Base-by-base conservation (phyloP, 1,284 basidiomycete genomes). In the Cerioporus squamosus region DNA sequence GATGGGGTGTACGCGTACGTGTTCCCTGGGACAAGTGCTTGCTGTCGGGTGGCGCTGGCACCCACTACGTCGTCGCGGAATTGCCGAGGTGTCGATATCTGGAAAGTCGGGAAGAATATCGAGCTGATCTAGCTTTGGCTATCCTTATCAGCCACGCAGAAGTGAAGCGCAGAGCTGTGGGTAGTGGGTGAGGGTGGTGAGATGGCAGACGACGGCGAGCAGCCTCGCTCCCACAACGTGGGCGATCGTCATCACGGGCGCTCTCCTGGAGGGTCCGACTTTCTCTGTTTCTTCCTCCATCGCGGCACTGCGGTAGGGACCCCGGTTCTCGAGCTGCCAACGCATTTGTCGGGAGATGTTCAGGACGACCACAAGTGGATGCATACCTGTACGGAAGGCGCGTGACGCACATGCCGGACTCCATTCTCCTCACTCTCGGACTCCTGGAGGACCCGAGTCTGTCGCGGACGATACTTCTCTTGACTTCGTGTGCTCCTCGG, bases 181-280 rank as follows among this genome's bases (percentile, higher is more conserved):
- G 26, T 29, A 6, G 26, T 51, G 36, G 53, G 54, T 43, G 52
- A 55, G 23, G 55, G 39, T 40, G 53, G 29, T 38, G 46, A 53
- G 54, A 44, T 53, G 54, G 50, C 42, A 44, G 54, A 53, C 57
- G 47, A 45, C 49, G 47, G 54, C 57, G 45, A 59, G 42, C 54
- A 39, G 42, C 56, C 61, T 52, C 50, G 46, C 54, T 20, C 40
- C 38, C 44, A 46, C 51, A 59, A 55, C 61, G 47, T 59, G 61
- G 38, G 9, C 20, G 17, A 18, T 42, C 29, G 29, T 29, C 50
- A 29, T 9, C 17, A 49, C 44, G 44, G 54, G 57, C 61, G 61
- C 22, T 52, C 26, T 6, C 26, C 26, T n/a, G n/a, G n/a, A n/a
- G n/a, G n/a, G n/a, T n/a, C n/a, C n/a, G n/a, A n/a, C n/a, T n/a